Base-by-base conservation (phyloP, 2,329 filamentous ascomycete genomes). In the Aspergillus sp. region DNA sequence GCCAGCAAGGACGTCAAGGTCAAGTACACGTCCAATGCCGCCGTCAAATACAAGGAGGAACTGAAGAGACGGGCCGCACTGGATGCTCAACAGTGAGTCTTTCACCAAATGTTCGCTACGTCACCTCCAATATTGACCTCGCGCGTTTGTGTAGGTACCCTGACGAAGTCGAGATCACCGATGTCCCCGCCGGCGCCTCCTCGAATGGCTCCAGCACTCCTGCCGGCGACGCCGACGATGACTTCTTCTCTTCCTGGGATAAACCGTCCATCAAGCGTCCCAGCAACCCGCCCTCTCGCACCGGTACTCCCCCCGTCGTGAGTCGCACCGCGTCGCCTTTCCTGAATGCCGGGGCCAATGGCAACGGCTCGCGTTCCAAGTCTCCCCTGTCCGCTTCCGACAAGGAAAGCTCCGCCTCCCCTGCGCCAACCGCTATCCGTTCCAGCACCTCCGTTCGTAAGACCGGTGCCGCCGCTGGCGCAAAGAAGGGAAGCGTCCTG, bases 221-320 rank as follows among this genome's bases (percentile, higher is more conserved):
- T n/a, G 83, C 88, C 43, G 88, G 86, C 61, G 91, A 96, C 61
- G 81, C 84, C 19, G 86, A 88, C 17, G 92, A 97, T 67, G 94
- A 97, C 71, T 99, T 99, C 80, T 99, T 99, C 76, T 96, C 93
- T 9, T 97, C 91, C 0, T 99, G 93, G 94, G 94, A 97, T 69
- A 97, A 97, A 78, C 94, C 94, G 19, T 84, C 91, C 4, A 95
- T 99, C 76, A 99, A 97, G 81, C 87, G 91, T 64, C 93, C 93
- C 32, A 97, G 91, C 59, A 96, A 96, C 61, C 93, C 94, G 14
- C 83, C 94, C 41, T 97, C 93, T 34, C 88, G 94, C 67, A 94
- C 90, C 41, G 87, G 85, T 47, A 97, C 94, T 2, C 93, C 93
- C 13, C 87, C 89, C 3, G 84, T 89, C 10, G 81, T 89, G 62